Evolutionary conservation across 2,329 filamentous ascomycete species (phyloP), one percentile per base, ranked within the genome.

Genomic region (Beauveria rudraprayagi): DNA sequence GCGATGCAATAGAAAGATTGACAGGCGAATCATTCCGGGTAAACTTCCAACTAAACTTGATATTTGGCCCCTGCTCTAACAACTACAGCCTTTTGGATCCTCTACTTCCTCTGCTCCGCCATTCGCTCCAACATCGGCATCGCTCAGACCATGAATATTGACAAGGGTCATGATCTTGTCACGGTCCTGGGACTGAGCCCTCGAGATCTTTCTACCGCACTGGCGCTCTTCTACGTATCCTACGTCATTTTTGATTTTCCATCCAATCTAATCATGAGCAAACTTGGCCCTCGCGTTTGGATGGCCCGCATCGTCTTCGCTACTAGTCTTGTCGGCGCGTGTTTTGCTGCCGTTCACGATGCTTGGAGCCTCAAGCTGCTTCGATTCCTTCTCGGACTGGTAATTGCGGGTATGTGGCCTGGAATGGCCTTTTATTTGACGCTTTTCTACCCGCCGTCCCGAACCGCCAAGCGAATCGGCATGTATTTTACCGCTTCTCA

Each of bases 401-500:
- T 96, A 26, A 92, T 92, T 70, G 92, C 92, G 1, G 92, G 92
- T 52, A 92, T 96, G 88, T 96, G 92, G 92, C 92, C 92, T 0
- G 92, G 92, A 55, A 96, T 96, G 92, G 85, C 91, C 10, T 94
- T 94, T 72, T 96, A 96, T 70, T 80, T 96, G 52, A 95, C 92
- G 0, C 80, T 96, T 8, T 96, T 96, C 78, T 96, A 96, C 70
- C 92, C 92, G 7, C 91, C 92, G 0, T 90, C 89, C 6, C 83
- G 90, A 14, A 94, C 89, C 1, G 92, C 90, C 16, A 95, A 94
- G 77, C 83, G 92, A 44, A 95, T 96, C 65, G 92, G 92, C 43
- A 84, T 88, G 71, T 96, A 96, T 76, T 96, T 91, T 71, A 96
- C 91, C 2, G 92, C 92, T 1, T 84, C 91, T 0, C 92, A 96